Percentiles rank a stretch among this genome's conserved stretches.
These are phyloP conservation scores for Zygosaccharomyces kombuchaensis DNA, from an alignment of 805 yeast species.

Conservation along the genomic window DNA sequence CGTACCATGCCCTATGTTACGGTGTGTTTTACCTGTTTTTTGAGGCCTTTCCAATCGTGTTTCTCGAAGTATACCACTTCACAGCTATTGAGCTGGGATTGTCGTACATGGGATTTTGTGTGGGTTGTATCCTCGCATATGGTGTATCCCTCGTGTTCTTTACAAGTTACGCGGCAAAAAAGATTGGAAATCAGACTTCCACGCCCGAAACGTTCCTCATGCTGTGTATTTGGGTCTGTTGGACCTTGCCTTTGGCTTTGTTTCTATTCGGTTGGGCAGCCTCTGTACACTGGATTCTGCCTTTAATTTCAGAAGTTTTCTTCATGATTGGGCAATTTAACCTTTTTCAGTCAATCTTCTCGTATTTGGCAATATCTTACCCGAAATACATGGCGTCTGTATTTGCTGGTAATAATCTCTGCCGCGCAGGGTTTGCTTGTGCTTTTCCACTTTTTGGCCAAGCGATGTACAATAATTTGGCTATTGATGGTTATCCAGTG, in stretches of 20 bases:
- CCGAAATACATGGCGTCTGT: slow-evolving; percentile 52
- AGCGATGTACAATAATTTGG: slow-evolving; percentile 51
- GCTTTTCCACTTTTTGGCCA: slow-evolving; percentile 62
- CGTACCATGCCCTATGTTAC: slow-evolving; percentile 50
- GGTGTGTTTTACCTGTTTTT: slow-evolving; percentile 52
- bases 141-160: slow-evolving; percentile 26
- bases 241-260: slow-evolving; percentile 36
- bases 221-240: slow-evolving; percentile 39
- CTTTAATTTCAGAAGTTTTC: slow-evolving; percentile 42
- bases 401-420: slow-evolving; percentile 52
- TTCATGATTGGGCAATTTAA: slow-evolving; percentile 40
- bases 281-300: slow-evolving; percentile 47
- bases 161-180: slow-evolving; percentile 27
- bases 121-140: slow-evolving; percentile 44
- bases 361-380: slow-evolving; percentile 47
- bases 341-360: slow-evolving; percentile 48
- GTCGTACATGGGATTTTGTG: slow-evolving; percentile 43
- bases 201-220: slow-evolving; percentile 42
- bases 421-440: slow-evolving; percentile 50
- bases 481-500: slow-evolving; percentile 47
- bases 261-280: slow-evolving; percentile 52
- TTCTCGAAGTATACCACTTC: slow-evolving; percentile 42
- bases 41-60: slow-evolving; percentile 60
- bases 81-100: slow-evolving; percentile 45
- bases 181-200: slow-evolving; percentile 27